phyloP scores from a whole-genome alignment of 495 filamentous ascomycete genomes.

The Penicillium malachiteum region DNA sequence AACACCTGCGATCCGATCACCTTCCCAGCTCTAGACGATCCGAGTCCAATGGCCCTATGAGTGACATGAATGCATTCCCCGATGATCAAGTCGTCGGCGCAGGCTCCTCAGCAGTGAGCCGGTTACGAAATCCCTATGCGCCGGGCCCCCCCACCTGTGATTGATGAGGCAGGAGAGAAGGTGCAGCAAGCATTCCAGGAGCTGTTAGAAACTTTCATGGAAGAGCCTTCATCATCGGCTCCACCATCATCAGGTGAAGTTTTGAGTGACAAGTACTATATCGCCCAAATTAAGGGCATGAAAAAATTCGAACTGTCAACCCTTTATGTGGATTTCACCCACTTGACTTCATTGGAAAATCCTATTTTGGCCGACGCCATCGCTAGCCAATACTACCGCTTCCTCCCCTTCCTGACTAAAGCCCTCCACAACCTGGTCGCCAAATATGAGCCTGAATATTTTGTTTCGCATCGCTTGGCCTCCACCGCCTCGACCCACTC shows the following conservation, averaged over 20 bases:
- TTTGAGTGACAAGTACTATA: conserved; percentile 89
- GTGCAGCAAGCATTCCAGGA: conserved; percentile 83
- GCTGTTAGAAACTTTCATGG: conserved; percentile 82
- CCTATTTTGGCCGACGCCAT: conserved; percentile 80
- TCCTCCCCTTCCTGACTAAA: conserved; percentile 86
- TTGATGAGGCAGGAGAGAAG: conserved; percentile 81
- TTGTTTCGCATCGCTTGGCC: conserved; percentile 81
- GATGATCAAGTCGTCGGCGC: conserved; percentile 63
- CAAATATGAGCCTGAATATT: conserved; percentile 93
- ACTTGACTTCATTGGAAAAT: conserved; percentile 68
- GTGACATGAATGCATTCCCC: conserved; percentile 52
- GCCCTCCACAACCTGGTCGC: conserved; percentile 90
- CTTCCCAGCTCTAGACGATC: conserved; percentile 48
- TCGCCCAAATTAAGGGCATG: conserved; percentile 93
- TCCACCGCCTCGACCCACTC: conserved; percentile 60
- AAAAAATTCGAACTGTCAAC: conserved; percentile 84
- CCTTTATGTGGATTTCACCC: conserved; percentile 93
- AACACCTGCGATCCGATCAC: conserved; percentile 40
- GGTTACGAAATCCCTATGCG: conserved; percentile 59
- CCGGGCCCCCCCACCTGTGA: conserved; percentile 74
- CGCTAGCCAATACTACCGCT: conserved; percentile 88
- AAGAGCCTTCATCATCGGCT: conserved; percentile 70
- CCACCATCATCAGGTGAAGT: conserved; percentile 72
- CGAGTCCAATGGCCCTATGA: conserved; percentile 56
- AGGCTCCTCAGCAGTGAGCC: conserved; percentile 53